Conservation (phyloP, 495 filamentous ascomycete genomes). For the Tuber melanosporum region DNA sequence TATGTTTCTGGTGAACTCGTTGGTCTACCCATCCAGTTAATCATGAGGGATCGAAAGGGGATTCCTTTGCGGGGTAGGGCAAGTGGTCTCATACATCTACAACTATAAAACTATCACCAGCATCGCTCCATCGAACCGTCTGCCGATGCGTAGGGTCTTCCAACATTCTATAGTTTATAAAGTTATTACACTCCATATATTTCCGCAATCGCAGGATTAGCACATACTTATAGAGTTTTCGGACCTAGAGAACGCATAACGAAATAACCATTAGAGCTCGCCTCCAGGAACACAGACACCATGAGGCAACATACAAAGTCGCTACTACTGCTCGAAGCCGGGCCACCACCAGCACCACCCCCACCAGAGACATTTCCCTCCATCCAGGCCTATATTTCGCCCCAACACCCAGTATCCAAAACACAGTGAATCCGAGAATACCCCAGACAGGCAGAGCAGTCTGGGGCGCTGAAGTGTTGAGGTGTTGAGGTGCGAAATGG, state of each 20-base stretch:
- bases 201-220: slow-evolving; percentile 27
- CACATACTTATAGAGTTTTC: slow-evolving; percentile 94
- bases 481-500: not conserved
- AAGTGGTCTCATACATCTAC: slow-evolving; percentile 63
- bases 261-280: slow-evolving; percentile 36
- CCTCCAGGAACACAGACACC: slow-evolving; percentile 9
- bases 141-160: slow-evolving; percentile 88
- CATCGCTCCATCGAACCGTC: slow-evolving; percentile 92
- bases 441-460: slow-evolving; percentile 1
- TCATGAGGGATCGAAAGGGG: not conserved
- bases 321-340: slow-evolving; percentile 63
- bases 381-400: slow-evolving; percentile 17
- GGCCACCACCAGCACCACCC: slow-evolving; percentile 53
- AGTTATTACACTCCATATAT: slow-evolving; percentile 37
- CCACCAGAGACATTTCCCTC: slow-evolving; percentile 46
- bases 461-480: not conserved
- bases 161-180: slow-evolving; percentile 67
- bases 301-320: slow-evolving; percentile 58
- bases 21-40: slow-evolving; percentile 58
- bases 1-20: slow-evolving; percentile 96
- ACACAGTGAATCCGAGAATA: not conserved
- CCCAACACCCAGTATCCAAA: not conserved
- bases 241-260: slow-evolving; percentile 58
- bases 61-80: not conserved
- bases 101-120: slow-evolving; percentile 93